Evolutionary conservation across 306 rosid genomes (phyloP).

Genomic region (Trifolium dubium): DNA sequence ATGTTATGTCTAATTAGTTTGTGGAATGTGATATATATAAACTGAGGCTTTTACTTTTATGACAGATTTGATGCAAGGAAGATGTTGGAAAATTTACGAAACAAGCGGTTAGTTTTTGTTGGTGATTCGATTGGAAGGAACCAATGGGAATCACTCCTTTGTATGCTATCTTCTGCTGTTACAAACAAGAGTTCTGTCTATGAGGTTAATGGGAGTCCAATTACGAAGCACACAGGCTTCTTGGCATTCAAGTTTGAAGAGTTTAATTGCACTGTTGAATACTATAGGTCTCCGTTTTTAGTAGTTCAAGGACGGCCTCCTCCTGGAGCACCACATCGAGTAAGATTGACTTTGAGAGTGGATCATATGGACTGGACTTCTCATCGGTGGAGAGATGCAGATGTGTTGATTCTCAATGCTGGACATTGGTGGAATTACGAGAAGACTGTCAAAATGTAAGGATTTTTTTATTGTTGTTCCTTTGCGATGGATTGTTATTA

Average conservation of each 20-base stretch:
- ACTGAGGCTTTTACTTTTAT: conserved; percentile 29
- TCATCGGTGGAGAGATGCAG: conserved; percentile 70
- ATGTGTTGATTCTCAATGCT: conserved; percentile 78
- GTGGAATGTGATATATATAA: conserved; percentile 36
- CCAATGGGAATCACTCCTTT: conserved; percentile 95
- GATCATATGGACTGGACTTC: conserved; percentile 82
- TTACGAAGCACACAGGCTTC: conserved; percentile 80
- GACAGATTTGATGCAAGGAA: conserved; percentile 74
- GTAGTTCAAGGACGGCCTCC: conserved; percentile 86
- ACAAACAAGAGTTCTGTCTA: conserved; percentile 59
- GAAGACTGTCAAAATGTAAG: conserved; percentile 77
- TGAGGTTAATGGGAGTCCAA: conserved; percentile 80
- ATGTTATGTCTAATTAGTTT: not conserved
- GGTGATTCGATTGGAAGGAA: conserved; percentile 96
- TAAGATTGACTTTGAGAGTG: conserved; percentile 62
- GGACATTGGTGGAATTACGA: conserved; percentile 94
- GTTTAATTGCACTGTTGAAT: conserved; percentile 85
- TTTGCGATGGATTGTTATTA: conserved; percentile 31
- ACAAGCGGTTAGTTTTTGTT: conserved; percentile 78
- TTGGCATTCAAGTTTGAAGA: conserved; percentile 76
- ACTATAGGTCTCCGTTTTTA: conserved; percentile 83
- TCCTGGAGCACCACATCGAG: conserved; percentile 58
- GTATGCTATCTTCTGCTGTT: conserved; percentile 77
- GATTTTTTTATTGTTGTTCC: not conserved
- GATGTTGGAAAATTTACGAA: conserved; percentile 72